phyloP scores from a whole-genome alignment of 441 rosid genomes.

The Euphorbia celastroides region DNA sequence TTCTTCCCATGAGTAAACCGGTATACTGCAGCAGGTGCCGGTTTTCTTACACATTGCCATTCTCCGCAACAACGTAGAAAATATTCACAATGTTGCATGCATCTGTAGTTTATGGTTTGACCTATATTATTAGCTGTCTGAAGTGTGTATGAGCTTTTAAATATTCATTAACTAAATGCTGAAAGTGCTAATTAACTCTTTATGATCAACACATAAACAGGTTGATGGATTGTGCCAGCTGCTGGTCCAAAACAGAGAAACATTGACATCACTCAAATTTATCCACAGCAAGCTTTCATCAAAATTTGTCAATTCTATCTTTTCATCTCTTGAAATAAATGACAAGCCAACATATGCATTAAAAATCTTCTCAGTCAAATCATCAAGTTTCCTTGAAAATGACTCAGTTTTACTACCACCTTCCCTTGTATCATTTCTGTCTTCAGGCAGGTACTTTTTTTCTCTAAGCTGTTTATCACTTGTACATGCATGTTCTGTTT shows the following conservation, averaged over 20 bases:
- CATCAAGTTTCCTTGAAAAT: slow-evolving; percentile 51
- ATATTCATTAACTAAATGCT: background rate
- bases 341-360: slow-evolving; percentile 34
- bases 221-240: slow-evolving; percentile 67
- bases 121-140: slow-evolving; percentile 2
- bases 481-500: slow-evolving; percentile 9
- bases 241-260: slow-evolving; percentile 52
- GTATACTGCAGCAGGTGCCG: background rate
- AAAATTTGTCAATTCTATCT: slow-evolving; percentile 42
- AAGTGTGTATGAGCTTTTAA: background rate
- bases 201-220: slow-evolving; percentile 35
- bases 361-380: slow-evolving; percentile 47
- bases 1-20: background rate
- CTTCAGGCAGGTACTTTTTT: slow-evolving; percentile 49
- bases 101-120: background rate
- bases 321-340: slow-evolving; percentile 35
- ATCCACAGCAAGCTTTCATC: slow-evolving; percentile 70
- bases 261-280: slow-evolving; percentile 66
- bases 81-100: slow-evolving; percentile 1
- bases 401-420: slow-evolving; percentile 34
- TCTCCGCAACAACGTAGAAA: background rate
- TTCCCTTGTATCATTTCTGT: slow-evolving; percentile 52
- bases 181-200: slow-evolving; percentile 10
- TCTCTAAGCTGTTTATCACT: slow-evolving; percentile 18
- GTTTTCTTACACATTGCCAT: background rate